A percentile compares a stretch with the other conserved stretches of the same genome.
Conservation (phyloP, 2,329 filamentous ascomycete species). For the Lecanicillium sp. region DNA sequence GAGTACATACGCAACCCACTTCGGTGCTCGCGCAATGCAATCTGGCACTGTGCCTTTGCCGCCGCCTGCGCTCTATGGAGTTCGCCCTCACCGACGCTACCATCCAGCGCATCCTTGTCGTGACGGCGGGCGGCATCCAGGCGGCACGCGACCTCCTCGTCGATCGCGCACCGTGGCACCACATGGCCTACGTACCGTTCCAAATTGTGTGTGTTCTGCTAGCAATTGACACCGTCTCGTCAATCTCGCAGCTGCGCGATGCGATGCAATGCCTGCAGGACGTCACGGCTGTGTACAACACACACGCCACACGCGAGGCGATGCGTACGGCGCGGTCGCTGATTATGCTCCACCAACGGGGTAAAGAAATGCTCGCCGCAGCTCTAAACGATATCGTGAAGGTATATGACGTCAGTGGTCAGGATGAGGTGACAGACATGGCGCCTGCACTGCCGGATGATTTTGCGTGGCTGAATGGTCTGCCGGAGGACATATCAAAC, state of each 20-base stretch:
- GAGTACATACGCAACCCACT: constrained; percentile 34
- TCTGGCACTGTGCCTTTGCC: constrained; percentile 48
- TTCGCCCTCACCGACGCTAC: constrained; percentile 36
- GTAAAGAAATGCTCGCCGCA: constrained; percentile 39
- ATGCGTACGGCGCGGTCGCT: constrained; percentile 49
- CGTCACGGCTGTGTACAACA: constrained; percentile 38
- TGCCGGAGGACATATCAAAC: constrained; percentile 38
- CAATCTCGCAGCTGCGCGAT: constrained; percentile 40
- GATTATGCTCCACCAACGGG: constrained; percentile 44
- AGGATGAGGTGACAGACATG: constrained; percentile 11
- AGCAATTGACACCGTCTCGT: constrained; percentile 46
- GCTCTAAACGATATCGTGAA: constrained; percentile 33
- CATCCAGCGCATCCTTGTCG: constrained; percentile 40
- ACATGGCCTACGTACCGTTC: constrained; percentile 54
- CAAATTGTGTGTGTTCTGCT: constrained; percentile 51
- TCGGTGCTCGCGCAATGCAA: constrained; percentile 48
- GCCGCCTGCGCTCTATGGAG: constrained; percentile 46
- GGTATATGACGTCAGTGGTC: constrained; percentile 26
- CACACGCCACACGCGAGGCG: constrained; percentile 44
- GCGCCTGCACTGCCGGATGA: constrained; percentile 24
- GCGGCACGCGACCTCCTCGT: constrained; percentile 42
- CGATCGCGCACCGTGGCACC: constrained; percentile 48
- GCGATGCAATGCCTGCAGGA: constrained; percentile 43
- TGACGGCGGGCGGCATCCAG: constrained; percentile 39
- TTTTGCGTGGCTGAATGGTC: constrained; percentile 35